These are phyloP conservation scores for Leishmania martiniquensis DNA, from an alignment of 208 protist species.

Conservation along the genomic window DNA sequence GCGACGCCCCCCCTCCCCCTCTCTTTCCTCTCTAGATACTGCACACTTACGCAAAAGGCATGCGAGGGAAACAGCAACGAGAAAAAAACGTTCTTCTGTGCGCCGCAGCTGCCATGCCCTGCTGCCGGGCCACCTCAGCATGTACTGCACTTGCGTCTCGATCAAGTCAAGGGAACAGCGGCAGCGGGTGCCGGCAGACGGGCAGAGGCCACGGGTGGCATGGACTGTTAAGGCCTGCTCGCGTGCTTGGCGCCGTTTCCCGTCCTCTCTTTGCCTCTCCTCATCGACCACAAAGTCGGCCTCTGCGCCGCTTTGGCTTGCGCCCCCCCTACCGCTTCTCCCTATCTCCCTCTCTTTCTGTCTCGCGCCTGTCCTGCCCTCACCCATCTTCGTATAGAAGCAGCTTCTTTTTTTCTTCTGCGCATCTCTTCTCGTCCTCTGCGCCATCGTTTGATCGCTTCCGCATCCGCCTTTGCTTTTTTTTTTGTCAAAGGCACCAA, in stretches of 20 bases:
- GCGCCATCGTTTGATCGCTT: no score
- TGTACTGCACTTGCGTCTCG: no score
- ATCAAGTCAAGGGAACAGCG: background rate
- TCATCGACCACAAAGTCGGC: background rate
- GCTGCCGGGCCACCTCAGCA: background rate
- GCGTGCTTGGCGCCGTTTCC: background rate
- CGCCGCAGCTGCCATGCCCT: background rate
- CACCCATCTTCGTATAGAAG: no score
- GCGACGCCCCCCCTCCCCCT: no score
- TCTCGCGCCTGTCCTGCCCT: background rate
- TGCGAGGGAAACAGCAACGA: no score
- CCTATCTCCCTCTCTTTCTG: background rate
- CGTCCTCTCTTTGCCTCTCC: background rate
- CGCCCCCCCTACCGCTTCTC: background rate
- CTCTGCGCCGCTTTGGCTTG: background rate
- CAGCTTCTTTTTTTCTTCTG: background rate
- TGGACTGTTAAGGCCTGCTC: background rate
- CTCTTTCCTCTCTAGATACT: background rate
- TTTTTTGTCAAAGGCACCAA: no score
- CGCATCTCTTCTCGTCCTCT: background rate
- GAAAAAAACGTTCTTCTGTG: no score
- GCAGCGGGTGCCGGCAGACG: background rate
- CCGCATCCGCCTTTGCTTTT: no score
- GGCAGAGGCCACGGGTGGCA: background rate
- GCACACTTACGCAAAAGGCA: no score